Conservation (phyloP, 768 basidiomycete genomes). For the Rhodotorula kratochvilovae region DNA sequence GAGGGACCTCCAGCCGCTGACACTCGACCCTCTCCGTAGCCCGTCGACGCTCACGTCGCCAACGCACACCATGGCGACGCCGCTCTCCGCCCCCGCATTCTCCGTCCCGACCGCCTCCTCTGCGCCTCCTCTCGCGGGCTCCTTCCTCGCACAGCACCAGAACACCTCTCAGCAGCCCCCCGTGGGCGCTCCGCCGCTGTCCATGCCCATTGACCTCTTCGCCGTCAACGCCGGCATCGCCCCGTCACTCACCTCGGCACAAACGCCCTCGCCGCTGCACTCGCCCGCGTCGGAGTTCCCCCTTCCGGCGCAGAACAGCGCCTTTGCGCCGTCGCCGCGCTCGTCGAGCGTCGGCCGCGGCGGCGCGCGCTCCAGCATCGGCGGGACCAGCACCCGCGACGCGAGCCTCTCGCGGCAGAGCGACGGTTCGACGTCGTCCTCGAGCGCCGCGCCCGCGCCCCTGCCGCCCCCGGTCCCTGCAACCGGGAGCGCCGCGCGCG, state of each 20-base stretch:
- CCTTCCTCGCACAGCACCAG: background rate
- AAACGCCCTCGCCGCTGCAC: background rate
- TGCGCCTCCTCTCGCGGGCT: slow-evolving; percentile 19
- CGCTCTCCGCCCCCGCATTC: slow-evolving; percentile 15
- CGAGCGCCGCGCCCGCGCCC: background rate
- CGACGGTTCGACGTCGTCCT: background rate
- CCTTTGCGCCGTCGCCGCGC: background rate
- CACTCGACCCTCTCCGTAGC: background rate
- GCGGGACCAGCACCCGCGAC: background rate
- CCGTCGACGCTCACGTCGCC: slow-evolving; percentile 7
- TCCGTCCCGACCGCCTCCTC: slow-evolving; percentile 24
- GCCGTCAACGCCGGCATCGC: slow-evolving; percentile 31
- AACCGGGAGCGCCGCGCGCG: background rate
- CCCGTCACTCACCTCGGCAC: slow-evolving; percentile 16
- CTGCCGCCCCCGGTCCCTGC: background rate
- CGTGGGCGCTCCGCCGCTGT: background rate
- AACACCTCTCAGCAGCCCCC: background rate
- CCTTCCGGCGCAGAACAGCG: background rate
- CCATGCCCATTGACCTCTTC: slow-evolving; percentile 22
- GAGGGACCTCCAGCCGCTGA: background rate
- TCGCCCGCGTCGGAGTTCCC: background rate
- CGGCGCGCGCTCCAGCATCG: background rate
- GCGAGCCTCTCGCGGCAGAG: background rate
- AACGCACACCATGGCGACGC: slow-evolving; percentile 24
- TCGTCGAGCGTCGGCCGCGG: background rate